Conservation (phyloP, 2,329 filamentous ascomycete genomes). For the Thielaviopsis punctulata region DNA sequence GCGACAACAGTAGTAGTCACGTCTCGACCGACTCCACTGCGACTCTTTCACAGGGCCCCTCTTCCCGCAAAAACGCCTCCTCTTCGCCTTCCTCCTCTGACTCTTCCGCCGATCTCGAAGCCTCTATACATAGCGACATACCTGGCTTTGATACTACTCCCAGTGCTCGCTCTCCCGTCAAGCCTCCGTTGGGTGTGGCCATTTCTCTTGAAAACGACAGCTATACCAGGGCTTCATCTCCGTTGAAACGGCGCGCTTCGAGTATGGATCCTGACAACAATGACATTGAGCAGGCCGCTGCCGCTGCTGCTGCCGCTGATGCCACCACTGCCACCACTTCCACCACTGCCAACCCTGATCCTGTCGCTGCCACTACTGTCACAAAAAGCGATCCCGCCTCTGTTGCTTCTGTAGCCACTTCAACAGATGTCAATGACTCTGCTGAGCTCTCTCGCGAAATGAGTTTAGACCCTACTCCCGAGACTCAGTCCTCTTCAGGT, state of each 20-base stretch:
- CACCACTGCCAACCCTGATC: neutral
- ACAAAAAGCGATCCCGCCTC: no score
- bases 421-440: neutral
- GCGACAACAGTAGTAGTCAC: conserved; percentile 19
- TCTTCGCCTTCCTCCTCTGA: conserved; percentile 42
- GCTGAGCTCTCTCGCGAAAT: conserved; percentile 10
- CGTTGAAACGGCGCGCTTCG: conserved; percentile 45
- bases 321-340: conserved; percentile 7
- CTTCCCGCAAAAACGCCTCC: conserved; percentile 31
- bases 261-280: conserved; percentile 37
- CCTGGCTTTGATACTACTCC: neutral
- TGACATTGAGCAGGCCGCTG: conserved; percentile 15
- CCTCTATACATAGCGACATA: conserved; percentile 36
- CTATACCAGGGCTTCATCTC: conserved; percentile 44
- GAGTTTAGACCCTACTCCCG: conserved; percentile 8
- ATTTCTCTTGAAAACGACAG: conserved; percentile 43
- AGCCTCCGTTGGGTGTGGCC: conserved; percentile 33
- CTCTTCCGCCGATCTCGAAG: conserved; percentile 35
- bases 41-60: conserved; percentile 24
- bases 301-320: conserved; percentile 3
- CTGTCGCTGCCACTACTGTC: no score
- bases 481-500: neutral
- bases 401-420: neutral
- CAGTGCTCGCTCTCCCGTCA: conserved; percentile 29
- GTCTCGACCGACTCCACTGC: conserved; percentile 29